Evolutionary conservation across 2,329 filamentous ascomycete species (phyloP), one percentile per base, ranked within the genome.

Genomic region (Nemania sp.): DNA sequence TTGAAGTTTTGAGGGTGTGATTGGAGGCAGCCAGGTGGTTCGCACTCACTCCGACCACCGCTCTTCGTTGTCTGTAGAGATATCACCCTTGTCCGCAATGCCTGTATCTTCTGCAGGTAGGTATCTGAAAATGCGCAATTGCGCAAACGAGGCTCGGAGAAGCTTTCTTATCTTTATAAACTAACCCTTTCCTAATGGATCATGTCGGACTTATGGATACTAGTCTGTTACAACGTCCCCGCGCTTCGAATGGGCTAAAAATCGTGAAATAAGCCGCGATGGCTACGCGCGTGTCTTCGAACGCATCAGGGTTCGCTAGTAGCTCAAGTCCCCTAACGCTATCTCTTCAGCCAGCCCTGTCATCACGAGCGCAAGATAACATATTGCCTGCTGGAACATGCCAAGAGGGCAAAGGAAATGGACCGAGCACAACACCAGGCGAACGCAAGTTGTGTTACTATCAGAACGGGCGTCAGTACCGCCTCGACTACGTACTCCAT

Each of bases 51-150:
- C 35, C 13, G 15, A 41, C 3, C 7, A 11, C 8, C 7, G 35
- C 35, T 41, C 7, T 15, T 41, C 8, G 13, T 41, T 11, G 29
- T 32, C 29, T 32, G 29, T 32, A 32, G 29, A 32, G 5, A 8
- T 8, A 41, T 41, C 3, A 13, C 13, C 35, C 35, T 15, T 41
- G 35, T 41, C 13, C 35, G 35, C 35, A 15, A 13, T 41, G 8
- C 7, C 35, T 41, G 35, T 3, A 5, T 35, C 3, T 15, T 41
- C 13, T 11, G 13, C 35, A 11, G 13, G 7, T 13, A 11, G 29
- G 11, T 45, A n/a, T 5, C 41, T 45, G 41, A n/a, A 47, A 47
- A 47, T 15, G 43, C 43, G 43, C 43, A 47, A 47, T 47, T 47
- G 43, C 43, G 43, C 43, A 47, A 24, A 47, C 22, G 43, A 24